Conservation (phyloP, 768 basidiomycete genomes). For the Mycena alexandri region DNA sequence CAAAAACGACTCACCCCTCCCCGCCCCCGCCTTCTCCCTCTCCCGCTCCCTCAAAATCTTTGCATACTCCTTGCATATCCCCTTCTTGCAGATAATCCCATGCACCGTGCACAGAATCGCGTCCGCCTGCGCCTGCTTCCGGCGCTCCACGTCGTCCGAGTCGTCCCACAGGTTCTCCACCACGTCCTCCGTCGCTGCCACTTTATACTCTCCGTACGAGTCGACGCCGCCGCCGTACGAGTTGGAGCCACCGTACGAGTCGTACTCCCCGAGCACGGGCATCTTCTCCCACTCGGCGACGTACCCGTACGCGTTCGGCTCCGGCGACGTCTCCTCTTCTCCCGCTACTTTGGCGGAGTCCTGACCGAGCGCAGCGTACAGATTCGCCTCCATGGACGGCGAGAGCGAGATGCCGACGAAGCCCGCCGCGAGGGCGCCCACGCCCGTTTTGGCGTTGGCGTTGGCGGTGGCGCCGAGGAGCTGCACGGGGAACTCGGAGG, state of each 20-base stretch:
- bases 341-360: no score
- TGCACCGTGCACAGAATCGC: constrained; percentile 47
- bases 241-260: not conserved
- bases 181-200: constrained; percentile 4
- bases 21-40: constrained; percentile 32
- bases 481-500: constrained; percentile 14
- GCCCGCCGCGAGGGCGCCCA: constrained; percentile 27
- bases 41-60: constrained; percentile 45
- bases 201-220: not conserved
- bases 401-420: constrained; percentile 41
- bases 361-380: constrained; percentile 32
- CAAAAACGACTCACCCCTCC: not conserved
- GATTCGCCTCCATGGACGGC: constrained; percentile 42
- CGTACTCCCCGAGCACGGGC: no score
- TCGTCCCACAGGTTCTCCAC: constrained; percentile 46
- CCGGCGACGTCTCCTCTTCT: constrained; percentile 23
- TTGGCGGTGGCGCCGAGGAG: no score
- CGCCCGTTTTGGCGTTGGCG: no score
- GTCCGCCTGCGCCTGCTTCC: constrained; percentile 28
- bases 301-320: constrained; percentile 39
- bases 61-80: constrained; percentile 51
- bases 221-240: not conserved
- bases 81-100: constrained; percentile 51
- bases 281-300: constrained; percentile 43
- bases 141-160: constrained; percentile 33